Percentiles rank a stretch among this genome's conserved stretches.
Conservation (phyloP, 495 filamentous ascomycete genomes). For the Tuber melanosporum region DNA sequence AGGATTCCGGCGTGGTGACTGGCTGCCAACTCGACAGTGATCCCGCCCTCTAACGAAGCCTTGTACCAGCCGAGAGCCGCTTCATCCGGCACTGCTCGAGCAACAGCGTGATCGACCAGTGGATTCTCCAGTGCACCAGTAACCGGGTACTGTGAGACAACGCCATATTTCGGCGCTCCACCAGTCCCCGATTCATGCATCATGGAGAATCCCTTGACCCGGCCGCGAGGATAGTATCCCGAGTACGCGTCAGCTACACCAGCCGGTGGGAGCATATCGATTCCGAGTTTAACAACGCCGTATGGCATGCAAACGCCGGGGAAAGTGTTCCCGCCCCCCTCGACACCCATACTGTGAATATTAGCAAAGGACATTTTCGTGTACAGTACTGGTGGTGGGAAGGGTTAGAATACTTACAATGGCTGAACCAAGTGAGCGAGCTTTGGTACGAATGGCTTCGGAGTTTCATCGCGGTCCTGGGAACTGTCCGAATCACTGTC, state of each 20-base stretch:
- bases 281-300: conserved; percentile 65
- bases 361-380: conserved; percentile 9
- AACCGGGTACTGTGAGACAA: conserved; percentile 61
- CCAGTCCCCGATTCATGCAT: conserved; percentile 72
- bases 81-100: conserved; percentile 50
- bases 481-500: not conserved
- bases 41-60: conserved; percentile 50
- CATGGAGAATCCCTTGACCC: conserved; percentile 63
- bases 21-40: conserved; percentile 56
- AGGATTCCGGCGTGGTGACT: conserved; percentile 58
- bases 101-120: conserved; percentile 52
- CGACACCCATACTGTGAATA: conserved; percentile 38
- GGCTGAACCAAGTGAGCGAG: not conserved
- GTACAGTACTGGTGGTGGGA: not conserved
- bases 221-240: conserved; percentile 55
- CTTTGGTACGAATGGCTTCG: not conserved
- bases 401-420: not conserved
- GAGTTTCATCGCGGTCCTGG: not conserved
- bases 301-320: conserved; percentile 61
- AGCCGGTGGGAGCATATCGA: conserved; percentile 51
- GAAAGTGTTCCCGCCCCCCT: conserved; percentile 61
- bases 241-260: conserved; percentile 57
- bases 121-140: conserved; percentile 52
- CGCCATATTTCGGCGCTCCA: conserved; percentile 68
- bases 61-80: conserved; percentile 61